Conservation (phyloP, 192 early-diverging fungal species). For the Coemansia sp. region DNA sequence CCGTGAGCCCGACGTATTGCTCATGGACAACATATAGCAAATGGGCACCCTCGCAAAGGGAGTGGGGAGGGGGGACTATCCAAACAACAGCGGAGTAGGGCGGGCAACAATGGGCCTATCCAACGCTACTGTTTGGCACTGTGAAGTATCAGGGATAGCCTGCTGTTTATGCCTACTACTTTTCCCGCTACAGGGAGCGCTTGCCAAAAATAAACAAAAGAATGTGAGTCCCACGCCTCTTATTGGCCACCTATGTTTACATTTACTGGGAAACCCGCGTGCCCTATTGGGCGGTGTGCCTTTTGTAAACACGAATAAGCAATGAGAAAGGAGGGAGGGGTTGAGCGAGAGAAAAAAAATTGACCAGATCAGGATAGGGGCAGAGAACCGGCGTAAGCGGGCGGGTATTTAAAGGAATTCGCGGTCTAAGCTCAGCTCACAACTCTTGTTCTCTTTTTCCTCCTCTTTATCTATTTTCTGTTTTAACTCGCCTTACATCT, state of each 20-base stretch:
- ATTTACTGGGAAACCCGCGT: background rate
- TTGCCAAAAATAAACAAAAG: constrained; percentile 8
- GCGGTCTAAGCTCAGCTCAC: background rate
- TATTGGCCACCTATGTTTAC: background rate
- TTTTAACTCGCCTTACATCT: background rate
- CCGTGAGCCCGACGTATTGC: background rate
- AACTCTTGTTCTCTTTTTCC: constrained; percentile 7
- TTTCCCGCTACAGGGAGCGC: background rate
- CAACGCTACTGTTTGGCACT: background rate
- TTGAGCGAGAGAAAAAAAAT: background rate
- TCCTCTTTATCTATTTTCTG: background rate
- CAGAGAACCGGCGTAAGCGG: background rate
- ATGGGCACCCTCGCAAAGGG: background rate
- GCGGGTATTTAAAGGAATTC: background rate
- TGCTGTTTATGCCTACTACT: background rate
- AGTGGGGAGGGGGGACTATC: background rate
- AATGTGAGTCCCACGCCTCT: background rate
- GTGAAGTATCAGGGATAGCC: background rate
- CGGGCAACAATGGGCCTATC: background rate
- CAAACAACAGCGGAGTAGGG: constrained; percentile 4
- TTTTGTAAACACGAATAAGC: background rate
- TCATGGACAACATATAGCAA: background rate
- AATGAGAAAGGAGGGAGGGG: background rate
- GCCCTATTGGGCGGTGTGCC: background rate
- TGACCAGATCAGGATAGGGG: constrained; percentile 2